Conservation (phyloP, 768 basidiomycete genomes). For the Tulasnella calospora region DNA sequence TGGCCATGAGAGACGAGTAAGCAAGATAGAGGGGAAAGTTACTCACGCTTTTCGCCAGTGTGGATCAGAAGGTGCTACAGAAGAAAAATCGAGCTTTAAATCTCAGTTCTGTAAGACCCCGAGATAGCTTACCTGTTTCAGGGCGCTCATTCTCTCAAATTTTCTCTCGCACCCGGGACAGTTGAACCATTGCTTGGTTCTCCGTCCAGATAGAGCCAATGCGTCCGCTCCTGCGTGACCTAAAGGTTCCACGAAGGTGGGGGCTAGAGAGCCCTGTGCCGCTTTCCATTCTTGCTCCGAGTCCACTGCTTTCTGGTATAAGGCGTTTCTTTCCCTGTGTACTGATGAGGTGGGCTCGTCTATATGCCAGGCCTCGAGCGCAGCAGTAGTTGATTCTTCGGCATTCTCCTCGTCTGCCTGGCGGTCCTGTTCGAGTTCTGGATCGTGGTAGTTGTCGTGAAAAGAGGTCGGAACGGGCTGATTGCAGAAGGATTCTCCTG, state of each 20-base stretch:
- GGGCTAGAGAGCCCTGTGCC: background rate
- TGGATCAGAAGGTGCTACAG: slow-evolving; percentile 19
- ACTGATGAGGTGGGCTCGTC: background rate
- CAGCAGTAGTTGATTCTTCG: background rate
- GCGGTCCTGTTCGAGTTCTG: background rate
- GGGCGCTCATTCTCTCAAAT: slow-evolving; percentile 19
- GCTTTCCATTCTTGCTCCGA: background rate
- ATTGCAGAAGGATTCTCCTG: background rate
- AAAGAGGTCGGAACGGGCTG: background rate
- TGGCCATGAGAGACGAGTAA: background rate
- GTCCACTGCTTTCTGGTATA: background rate
- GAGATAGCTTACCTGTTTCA: slow-evolving; percentile 15
- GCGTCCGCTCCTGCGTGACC: background rate
- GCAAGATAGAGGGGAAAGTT: background rate
- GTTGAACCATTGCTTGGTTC: background rate
- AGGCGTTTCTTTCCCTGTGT: background rate
- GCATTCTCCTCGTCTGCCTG: background rate
- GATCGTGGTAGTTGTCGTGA: background rate
- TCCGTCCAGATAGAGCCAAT: background rate
- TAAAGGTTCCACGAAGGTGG: background rate
- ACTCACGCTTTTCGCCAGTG: slow-evolving; percentile 23
- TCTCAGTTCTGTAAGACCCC: too few relatives aligned
- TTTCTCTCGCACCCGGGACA: slow-evolving; percentile 4
- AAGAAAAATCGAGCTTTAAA: background rate
- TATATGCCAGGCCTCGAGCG: background rate